Conservation (phyloP, 139 green algal genomes). For the Chlorella ohadii region DNA sequence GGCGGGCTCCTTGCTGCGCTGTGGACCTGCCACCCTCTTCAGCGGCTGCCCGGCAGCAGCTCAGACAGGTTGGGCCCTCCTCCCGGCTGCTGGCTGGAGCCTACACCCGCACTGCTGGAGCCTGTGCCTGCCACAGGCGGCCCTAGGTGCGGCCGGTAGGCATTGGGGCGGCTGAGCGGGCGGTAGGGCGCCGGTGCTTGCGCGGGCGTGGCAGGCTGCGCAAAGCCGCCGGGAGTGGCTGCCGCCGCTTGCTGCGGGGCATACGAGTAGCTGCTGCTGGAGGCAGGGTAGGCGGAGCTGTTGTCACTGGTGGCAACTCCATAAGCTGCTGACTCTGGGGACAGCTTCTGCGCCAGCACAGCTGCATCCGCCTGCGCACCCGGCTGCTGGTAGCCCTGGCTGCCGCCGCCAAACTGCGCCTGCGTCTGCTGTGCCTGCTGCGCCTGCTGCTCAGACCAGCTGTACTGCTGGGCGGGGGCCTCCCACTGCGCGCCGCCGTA, state of each 20-base stretch:
- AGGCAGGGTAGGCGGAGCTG: neutral
- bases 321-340: neutral
- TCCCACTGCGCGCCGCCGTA: neutral
- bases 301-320: neutral
- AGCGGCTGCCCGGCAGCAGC: no score
- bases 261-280: neutral
- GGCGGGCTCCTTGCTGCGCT: no score
- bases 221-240: neutral
- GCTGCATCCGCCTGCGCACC: neutral
- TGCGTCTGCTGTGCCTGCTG: constrained; percentile 2
- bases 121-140: neutral
- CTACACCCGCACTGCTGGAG: neutral
- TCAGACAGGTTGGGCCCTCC: no score
- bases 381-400: neutral
- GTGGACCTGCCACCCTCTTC: no score
- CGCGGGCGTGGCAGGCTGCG: neutral
- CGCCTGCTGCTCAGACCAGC: neutral
- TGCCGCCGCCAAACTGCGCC: no score
- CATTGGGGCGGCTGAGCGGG: neutral
- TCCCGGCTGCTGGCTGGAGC: neutral
- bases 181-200: neutral
- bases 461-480: neutral
- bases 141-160: neutral
- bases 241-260: neutral
- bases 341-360: neutral